Evolutionary conservation across 345 rosid species (phyloP), one percentile per base, ranked within the genome.

Genomic region (Lepidium didymum): DNA sequence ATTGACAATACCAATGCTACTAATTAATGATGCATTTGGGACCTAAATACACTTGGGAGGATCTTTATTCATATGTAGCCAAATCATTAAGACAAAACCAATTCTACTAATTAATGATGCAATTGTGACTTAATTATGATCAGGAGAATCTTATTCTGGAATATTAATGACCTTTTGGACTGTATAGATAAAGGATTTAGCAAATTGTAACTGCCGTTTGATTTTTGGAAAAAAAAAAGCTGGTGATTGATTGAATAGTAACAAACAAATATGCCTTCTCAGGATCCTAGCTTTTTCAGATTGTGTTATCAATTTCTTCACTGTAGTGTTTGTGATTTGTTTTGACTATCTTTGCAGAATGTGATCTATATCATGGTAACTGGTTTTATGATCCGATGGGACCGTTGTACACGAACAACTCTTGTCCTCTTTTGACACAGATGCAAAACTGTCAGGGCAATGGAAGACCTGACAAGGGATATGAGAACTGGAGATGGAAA

Each of bases 361-460:
- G 98, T 79, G 90, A 92, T 85, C 79, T 92, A 34, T 85, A 66
- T 74, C 81, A 47, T 19, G 98, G 98, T 75, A 82, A 74, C 61
- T 92, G 98, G 96, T 81, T 86, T 79, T 81, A 81, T 75, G 98
- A 92, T 84, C 57, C 88, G 7, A 11, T 38, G 46, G 98, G 96
- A 62, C 98, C 96, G 5, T 8, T 67, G 29, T 92, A 92, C 78
- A 86, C 96, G 38, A 92, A 90, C 96, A 86, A 90, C 81, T 73
- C 90, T 10, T 92, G 98, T 67, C 96, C 96, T 61, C 80, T 86
- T 59, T 15, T 90, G 56, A 85, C 96, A 45, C 98, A 90, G 89
- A 88, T 85, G 96, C 96, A 90, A 77, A 92, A 92, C 84, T 92
- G 98, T 78, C 98, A 85, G 74, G 98, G 96, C 10, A 92, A 92